phyloP scores from a whole-genome alignment of 2,329 filamentous ascomycete genomes.

The Claviceps arundinis region DNA sequence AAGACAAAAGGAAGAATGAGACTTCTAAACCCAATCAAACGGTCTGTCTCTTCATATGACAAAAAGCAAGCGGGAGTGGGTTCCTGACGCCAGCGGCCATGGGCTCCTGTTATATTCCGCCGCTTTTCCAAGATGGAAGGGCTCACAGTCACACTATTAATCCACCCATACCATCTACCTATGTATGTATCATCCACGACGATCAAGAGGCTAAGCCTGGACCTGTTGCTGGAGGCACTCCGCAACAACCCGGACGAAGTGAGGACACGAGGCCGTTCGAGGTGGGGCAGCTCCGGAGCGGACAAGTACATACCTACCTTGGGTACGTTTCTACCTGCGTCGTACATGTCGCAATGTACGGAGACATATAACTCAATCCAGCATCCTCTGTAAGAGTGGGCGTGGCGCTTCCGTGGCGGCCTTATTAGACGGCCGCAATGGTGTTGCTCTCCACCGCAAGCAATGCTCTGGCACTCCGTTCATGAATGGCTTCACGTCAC shows the following conservation, averaged over 20 bases:
- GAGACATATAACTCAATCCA: no score
- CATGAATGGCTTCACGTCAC: no score
- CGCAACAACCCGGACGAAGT: background rate
- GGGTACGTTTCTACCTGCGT: no score
- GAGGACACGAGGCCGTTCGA: slow-evolving; percentile 3
- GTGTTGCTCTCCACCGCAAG: no score
- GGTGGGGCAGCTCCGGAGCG: background rate
- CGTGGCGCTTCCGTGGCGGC: no score
- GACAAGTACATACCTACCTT: no score
- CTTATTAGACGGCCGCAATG: no score
- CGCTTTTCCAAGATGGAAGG: background rate
- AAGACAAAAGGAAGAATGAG: background rate
- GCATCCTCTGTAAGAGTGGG: no score
- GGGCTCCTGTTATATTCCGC: background rate
- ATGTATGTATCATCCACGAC: background rate
- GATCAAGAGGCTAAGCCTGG: slow-evolving; percentile 1
- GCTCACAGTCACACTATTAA: no score
- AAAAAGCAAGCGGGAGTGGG: background rate
- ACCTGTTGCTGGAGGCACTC: background rate
- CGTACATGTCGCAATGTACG: no score
- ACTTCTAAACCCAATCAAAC: background rate
- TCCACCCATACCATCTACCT: background rate
- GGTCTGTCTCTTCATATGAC: background rate
- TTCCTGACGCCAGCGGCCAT: background rate
- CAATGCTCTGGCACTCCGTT: no score